Evolutionary conservation across 2,329 filamentous ascomycete genomes (phyloP).

Genomic region (Aureobasidium lini): DNA sequence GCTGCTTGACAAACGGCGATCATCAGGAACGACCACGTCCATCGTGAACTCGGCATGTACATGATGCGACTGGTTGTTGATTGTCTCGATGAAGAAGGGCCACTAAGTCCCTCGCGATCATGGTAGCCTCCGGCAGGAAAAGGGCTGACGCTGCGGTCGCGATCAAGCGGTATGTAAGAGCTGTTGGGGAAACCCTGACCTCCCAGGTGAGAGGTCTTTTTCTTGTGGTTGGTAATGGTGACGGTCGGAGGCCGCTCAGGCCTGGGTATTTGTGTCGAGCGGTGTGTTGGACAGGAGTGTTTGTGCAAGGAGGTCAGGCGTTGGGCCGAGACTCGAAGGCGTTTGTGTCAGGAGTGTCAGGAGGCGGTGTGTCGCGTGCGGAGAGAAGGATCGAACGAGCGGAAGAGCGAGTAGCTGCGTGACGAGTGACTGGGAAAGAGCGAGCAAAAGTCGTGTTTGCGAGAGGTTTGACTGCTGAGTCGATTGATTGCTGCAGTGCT

Average conservation of each 20-base stretch:
- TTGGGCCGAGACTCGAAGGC: not conserved
- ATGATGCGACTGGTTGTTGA: constrained; percentile 43
- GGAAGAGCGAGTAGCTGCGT: not conserved
- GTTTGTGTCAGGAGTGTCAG: not conserved
- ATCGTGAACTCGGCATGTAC: constrained; percentile 74
- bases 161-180: constrained; percentile 41
- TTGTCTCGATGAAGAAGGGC: constrained; percentile 24
- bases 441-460: not conserved
- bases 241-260: constrained; percentile 12
- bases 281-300: not conserved
- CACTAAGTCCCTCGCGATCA: constrained; percentile 44
- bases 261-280: not conserved
- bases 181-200: constrained; percentile 23
- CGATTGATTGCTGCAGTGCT: constrained; percentile 1
- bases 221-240: constrained; percentile 52
- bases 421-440: too few species aligned
- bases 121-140: constrained; percentile 41
- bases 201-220: constrained; percentile 53
- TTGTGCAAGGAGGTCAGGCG: not conserved
- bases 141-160: constrained; percentile 36
- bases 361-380: constrained; percentile 8
- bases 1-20: constrained; percentile 68
- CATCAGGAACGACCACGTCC: constrained; percentile 81
- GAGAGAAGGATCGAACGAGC: not conserved
- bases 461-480: not conserved